Evolutionary conservation across 2,329 filamentous ascomycete genomes (phyloP).

Genomic region (Nothophoma quercina): DNA sequence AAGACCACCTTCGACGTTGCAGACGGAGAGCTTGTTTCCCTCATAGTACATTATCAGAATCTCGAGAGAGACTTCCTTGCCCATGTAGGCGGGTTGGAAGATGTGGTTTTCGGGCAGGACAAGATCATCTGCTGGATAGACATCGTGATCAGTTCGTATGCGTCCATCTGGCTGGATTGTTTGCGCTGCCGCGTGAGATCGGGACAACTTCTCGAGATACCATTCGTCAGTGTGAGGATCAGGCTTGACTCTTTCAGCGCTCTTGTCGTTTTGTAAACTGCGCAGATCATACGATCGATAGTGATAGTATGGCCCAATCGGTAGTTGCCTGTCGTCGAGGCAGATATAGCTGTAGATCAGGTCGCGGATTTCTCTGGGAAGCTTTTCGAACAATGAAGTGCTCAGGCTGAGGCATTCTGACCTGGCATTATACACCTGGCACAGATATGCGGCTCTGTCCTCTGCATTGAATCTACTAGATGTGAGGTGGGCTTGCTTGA

Average conservation of each 20-base stretch:
- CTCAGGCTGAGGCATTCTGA: constrained; percentile 24
- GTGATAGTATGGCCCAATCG: constrained; percentile 34
- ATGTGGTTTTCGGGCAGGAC: constrained; percentile 29
- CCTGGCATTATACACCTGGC: neutral
- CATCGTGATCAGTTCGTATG: constrained; percentile 27
- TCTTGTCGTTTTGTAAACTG: neutral
- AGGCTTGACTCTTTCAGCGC: neutral
- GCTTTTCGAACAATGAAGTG: constrained; percentile 26
- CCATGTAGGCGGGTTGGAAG: constrained; percentile 31
- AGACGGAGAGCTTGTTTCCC: constrained; percentile 34
- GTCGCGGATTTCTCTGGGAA: constrained; percentile 31
- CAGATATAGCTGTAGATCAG: constrained; percentile 32
- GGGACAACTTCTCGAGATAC: neutral
- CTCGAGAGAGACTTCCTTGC: constrained; percentile 20
- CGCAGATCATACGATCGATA: constrained; percentile 24
- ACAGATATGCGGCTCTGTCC: neutral
- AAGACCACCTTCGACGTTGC: constrained; percentile 26
- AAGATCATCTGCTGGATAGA: constrained; percentile 26
- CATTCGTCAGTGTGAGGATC: neutral
- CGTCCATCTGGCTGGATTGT: constrained; percentile 26
- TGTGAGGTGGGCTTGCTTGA: neutral
- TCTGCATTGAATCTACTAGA: neutral
- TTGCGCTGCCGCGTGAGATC: neutral
- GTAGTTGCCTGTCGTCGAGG: constrained; percentile 31
- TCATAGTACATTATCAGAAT: constrained; percentile 27